phyloP scores from a whole-genome alignment of 768 basidiomycete genomes.

The Rhizopogon rudus region DNA sequence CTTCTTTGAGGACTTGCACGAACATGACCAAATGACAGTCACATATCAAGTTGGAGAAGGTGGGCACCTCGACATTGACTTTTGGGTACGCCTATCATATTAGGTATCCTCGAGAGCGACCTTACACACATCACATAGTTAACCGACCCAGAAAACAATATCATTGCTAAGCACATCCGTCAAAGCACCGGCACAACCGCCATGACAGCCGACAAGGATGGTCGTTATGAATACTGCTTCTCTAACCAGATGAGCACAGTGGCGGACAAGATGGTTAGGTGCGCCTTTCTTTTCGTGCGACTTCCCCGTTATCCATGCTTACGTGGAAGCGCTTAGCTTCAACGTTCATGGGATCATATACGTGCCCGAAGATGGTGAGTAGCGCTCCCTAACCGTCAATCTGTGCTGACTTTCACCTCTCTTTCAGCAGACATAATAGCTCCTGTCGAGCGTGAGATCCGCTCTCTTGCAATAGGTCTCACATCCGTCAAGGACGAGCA shows the following conservation, averaged over 20 bases:
- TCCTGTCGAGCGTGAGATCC: slow-evolving; percentile 95
- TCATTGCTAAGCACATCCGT: slow-evolving; percentile 76
- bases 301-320: not conserved
- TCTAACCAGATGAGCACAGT: slow-evolving; percentile 98
- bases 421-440: slow-evolving; percentile 67
- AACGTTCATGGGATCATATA: slow-evolving; percentile 98
- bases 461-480: slow-evolving; percentile 73
- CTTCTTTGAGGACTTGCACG: slow-evolving; percentile 92
- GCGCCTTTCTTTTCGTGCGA: not conserved
- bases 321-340: slow-evolving; percentile 52
- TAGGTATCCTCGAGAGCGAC: not conserved
- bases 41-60: slow-evolving; percentile 99
- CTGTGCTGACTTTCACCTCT: not conserved
- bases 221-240: slow-evolving; percentile 94
- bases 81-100: slow-evolving; percentile 59
- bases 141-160: slow-evolving; percentile 62
- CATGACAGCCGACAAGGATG: slow-evolving; percentile 83
- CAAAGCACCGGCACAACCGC: slow-evolving; percentile 87
- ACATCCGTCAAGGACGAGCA: slow-evolving; percentile 96
- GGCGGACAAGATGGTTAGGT: slow-evolving; percentile 95
- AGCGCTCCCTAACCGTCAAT: not conserved
- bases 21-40: slow-evolving; percentile 97
- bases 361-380: slow-evolving; percentile 80
- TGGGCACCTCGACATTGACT: slow-evolving; percentile 96
- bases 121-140: slow-evolving; percentile 45